Evolutionary conservation across 1,284 basidiomycete species (phyloP), one percentile per base, ranked within the genome.

Genomic region (Trichosporon sp.): DNA sequence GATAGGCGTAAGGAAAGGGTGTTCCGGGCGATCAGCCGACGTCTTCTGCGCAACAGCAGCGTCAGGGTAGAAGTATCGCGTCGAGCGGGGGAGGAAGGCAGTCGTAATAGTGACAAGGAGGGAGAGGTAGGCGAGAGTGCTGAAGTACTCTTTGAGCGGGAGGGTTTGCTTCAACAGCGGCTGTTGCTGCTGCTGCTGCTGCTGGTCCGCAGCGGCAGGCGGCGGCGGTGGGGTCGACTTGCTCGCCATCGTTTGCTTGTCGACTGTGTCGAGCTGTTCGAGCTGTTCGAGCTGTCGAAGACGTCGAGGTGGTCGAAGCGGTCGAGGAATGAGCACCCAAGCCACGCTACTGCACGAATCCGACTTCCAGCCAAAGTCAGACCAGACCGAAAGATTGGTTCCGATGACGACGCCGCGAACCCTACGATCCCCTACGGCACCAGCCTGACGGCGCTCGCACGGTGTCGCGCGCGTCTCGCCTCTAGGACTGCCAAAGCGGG

Each of bases 51-150:
- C 21, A 81, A 69, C 40, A 37, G 46, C 49, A 34, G 57, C 58
- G 8, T 57, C 32, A 19, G 46, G 44, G 64, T 60, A 64, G 69
- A 85, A 78, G 59, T 85, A 77, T 19, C 82, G 78, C 0, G 85
- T 81, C 2, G 86, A 86, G 54, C 86, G 86, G 14, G 88, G 89
- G 16, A 89, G 82, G 72, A 86, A 87, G 58, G 90, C 80, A 6
- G 86, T 85, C 6, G 84, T 83, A 71, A 89, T 89, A 2, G 82
- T 74, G 61, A 91, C 84, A 6, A 92, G 85, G 23, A 85, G 82
- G 1, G 86, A 83, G 73, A 90, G 88, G 29, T 90, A 86, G 32
- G 86, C 86, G n/a, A 90, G 86, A 16, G 87, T 79, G n/a, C 88
- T 86, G 61, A 86, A 85, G 81, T 91, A 91, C 54, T 83, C 81